These are phyloP conservation scores for Leucaena leucocephala DNA, from an alignment of 306 rosid genomes.

Conservation along the genomic window DNA sequence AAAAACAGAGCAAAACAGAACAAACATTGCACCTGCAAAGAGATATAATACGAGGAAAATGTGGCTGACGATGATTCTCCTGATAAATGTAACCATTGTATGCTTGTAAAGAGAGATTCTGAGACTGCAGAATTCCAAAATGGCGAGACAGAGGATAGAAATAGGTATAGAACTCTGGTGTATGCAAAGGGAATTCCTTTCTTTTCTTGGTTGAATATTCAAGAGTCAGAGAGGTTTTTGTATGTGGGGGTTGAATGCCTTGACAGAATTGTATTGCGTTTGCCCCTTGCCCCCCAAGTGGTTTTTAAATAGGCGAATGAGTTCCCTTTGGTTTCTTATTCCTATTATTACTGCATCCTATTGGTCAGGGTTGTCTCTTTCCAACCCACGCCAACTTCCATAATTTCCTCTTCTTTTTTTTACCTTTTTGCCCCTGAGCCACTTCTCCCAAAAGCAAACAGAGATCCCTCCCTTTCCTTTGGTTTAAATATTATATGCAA, in stretches of 20 bases:
- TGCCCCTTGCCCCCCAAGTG: constrained; percentile 43
- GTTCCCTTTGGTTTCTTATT: constrained; percentile 24
- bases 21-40: constrained; percentile 53
- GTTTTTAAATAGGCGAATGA: constrained; percentile 36
- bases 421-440: constrained; percentile 48
- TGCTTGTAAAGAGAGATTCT: constrained; percentile 5
- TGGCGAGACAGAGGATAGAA: constrained; percentile 30
- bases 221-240: constrained; percentile 43
- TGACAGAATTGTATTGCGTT: constrained; percentile 58
- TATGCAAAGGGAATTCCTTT: constrained; percentile 60
- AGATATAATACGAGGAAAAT: constrained; percentile 47
- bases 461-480: constrained; percentile 29
- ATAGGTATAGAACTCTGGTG: constrained; percentile 34
- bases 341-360: constrained; percentile 35
- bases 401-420: constrained; percentile 37
- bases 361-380: constrained; percentile 61
- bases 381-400: constrained; percentile 57
- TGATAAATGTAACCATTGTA: constrained; percentile 50
- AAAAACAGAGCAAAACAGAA: background rate
- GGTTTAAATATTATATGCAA: constrained; percentile 44
- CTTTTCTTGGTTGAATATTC: constrained; percentile 78
- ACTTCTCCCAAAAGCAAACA: constrained; percentile 60
- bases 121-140: constrained; percentile 37
- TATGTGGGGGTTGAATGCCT: constrained; percentile 49
- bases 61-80: constrained; percentile 39